phyloP scores from a whole-genome alignment of 1,284 basidiomycete genomes.

The Boletus subluridellus region DNA sequence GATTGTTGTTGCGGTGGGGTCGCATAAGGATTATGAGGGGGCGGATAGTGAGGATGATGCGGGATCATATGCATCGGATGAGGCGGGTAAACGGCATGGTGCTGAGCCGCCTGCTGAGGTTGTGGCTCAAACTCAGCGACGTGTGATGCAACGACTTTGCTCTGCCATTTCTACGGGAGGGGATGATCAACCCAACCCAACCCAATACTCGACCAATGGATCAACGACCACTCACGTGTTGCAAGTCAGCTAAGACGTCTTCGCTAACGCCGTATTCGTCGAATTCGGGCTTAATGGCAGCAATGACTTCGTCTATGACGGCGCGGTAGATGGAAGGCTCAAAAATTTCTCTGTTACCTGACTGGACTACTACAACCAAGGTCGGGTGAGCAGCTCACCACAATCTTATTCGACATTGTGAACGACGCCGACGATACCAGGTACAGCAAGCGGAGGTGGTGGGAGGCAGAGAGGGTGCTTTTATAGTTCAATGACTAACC shows the following conservation, averaged over 20 bases:
- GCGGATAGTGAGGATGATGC: slow-evolving; percentile 45
- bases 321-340: slow-evolving; percentile 90
- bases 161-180: slow-evolving; percentile 82
- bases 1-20: slow-evolving; percentile 35
- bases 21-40: slow-evolving; percentile 45
- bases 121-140: slow-evolving; percentile 89
- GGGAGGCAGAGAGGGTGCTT: slow-evolving; percentile 39
- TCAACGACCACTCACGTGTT: slow-evolving; percentile 62
- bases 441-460: slow-evolving; percentile 37
- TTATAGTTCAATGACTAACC: slow-evolving; percentile 48
- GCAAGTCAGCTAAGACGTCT: slow-evolving; percentile 84
- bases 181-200: slow-evolving; percentile 12
- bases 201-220: slow-evolving; percentile 5
- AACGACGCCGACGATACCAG: slow-evolving; percentile 33
- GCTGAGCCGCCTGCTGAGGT: slow-evolving; percentile 39
- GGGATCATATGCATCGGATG: slow-evolving; percentile 53
- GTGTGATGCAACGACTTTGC: slow-evolving; percentile 85
- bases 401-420: slow-evolving; percentile 84
- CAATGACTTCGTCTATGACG: slow-evolving; percentile 96
- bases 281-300: slow-evolving; percentile 87
- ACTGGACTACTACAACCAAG: slow-evolving; percentile 53
- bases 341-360: slow-evolving; percentile 56
- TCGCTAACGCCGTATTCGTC: slow-evolving; percentile 95
- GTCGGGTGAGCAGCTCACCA: slow-evolving; percentile 77
- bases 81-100: slow-evolving; percentile 50